Conservation (phyloP, 768 basidiomycete genomes). For the Leccinum boreale region DNA sequence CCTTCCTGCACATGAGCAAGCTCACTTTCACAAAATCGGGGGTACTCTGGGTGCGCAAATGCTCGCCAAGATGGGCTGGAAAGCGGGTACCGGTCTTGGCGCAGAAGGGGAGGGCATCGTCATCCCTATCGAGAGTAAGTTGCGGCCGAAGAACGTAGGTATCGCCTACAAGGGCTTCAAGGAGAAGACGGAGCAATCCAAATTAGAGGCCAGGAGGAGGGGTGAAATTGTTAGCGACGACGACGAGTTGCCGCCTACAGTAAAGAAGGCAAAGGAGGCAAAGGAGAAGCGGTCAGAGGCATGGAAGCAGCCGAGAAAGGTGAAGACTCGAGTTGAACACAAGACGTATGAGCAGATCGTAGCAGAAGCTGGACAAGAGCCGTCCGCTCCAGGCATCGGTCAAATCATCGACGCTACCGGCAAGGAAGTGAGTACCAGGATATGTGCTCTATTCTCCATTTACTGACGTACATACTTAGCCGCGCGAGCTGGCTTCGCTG, state of each 20-base stretch:
- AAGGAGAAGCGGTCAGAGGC: slow-evolving; percentile 67
- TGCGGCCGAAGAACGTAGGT: slow-evolving; percentile 83
- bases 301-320: slow-evolving; percentile 86
- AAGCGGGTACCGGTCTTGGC: slow-evolving; percentile 77
- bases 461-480: slow-evolving; percentile 40
- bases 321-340: slow-evolving; percentile 83
- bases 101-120: slow-evolving; percentile 75
- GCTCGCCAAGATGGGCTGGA: slow-evolving; percentile 96
- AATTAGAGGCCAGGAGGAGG: slow-evolving; percentile 70
- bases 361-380: slow-evolving; percentile 75
- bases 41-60: slow-evolving; percentile 83
- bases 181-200: slow-evolving; percentile 85
- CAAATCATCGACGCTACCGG: slow-evolving; percentile 95
- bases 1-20: slow-evolving; percentile 62
- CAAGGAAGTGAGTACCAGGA: slow-evolving; percentile 62
- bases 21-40: slow-evolving; percentile 81
- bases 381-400: slow-evolving; percentile 57
- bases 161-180: slow-evolving; percentile 85
- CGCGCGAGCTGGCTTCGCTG: slow-evolving; percentile 83
- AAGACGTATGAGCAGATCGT: slow-evolving; percentile 97
- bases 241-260: slow-evolving; percentile 37
- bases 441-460: background rate
- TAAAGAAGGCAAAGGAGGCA: slow-evolving; percentile 45
- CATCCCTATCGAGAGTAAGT: slow-evolving; percentile 81
- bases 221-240: slow-evolving; percentile 77